Evolutionary conservation across 345 rosid genomes (phyloP).

Genomic region (Acer campestre): DNA sequence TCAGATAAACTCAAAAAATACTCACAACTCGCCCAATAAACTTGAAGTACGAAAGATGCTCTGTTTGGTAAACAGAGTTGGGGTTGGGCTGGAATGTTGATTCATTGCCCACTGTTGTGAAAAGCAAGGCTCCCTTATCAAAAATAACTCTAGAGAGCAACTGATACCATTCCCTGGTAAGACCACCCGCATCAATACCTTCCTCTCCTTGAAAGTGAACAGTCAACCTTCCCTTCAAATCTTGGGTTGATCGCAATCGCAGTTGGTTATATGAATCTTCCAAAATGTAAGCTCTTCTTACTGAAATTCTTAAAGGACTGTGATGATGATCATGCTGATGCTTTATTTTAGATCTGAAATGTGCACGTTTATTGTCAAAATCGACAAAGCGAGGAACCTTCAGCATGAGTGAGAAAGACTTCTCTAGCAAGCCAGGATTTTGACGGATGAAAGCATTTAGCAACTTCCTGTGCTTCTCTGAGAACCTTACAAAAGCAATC

Average conservation of each 20-base stretch:
- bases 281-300: constrained; percentile 92
- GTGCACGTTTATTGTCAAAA: constrained; percentile 90
- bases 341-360: constrained; percentile 93
- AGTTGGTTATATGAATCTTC: constrained; percentile 98
- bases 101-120: constrained; percentile 97
- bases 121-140: constrained; percentile 92
- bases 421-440: constrained; percentile 91
- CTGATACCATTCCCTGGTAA: constrained; percentile 99
- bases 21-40: constrained; percentile 98
- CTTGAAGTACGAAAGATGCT: constrained; percentile 97
- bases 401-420: constrained; percentile 93
- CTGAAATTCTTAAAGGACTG: constrained; percentile 85
- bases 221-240: constrained; percentile 90
- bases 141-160: constrained; percentile 91
- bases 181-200: constrained; percentile 99
- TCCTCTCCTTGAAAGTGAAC: constrained; percentile 98
- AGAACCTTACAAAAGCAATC: constrained; percentile 77
- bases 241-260: constrained; percentile 79
- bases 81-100: constrained; percentile 99
- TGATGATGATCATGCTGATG: constrained; percentile 95
- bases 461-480: constrained; percentile 92
- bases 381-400: constrained; percentile 95
- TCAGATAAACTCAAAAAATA: constrained; percentile 18
- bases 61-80: constrained; percentile 94
- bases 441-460: constrained; percentile 93